phyloP scores from a whole-genome alignment of 805 yeast genomes.

The baker's yeast (Saccharomyces cerevisiae) region DNA sequence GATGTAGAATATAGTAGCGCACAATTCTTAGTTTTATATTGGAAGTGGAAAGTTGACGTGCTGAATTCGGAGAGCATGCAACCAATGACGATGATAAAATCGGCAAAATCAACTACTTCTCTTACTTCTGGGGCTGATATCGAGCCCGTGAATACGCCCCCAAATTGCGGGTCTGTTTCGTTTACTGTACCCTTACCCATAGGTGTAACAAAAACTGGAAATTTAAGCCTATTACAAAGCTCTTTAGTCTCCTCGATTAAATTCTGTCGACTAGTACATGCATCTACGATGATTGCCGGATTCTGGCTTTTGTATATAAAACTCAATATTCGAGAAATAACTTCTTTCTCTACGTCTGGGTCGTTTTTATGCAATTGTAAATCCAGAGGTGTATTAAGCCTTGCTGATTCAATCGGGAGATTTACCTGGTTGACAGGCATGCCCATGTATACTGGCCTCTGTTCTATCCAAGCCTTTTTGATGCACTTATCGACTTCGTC shows the following conservation, averaged over 20 bases:
- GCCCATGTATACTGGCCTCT: constrained; percentile 66
- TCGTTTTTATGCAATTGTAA: constrained; percentile 15
- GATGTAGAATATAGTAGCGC: constrained; percentile 51
- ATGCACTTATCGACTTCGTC: constrained; percentile 38
- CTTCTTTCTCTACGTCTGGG: constrained; percentile 26
- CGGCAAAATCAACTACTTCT: constrained; percentile 42
- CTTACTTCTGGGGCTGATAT: constrained; percentile 42
- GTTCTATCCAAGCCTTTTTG: constrained; percentile 41
- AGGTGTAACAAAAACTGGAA: constrained; percentile 46
- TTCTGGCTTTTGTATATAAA: constrained; percentile 40
- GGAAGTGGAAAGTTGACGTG: constrained; percentile 48
- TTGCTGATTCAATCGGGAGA: constrained; percentile 31
- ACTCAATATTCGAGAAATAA: constrained; percentile 38
- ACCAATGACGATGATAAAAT: constrained; percentile 59
- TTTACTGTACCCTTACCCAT: constrained; percentile 59
- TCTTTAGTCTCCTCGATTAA: constrained; percentile 33
- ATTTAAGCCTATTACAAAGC: constrained; percentile 39
- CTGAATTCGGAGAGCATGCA: constrained; percentile 50
- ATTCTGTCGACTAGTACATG: constrained; percentile 51
- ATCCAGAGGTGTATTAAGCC: constrained; percentile 30
- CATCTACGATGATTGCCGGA: constrained; percentile 59
- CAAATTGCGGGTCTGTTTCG: constrained; percentile 46
- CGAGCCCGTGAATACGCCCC: constrained; percentile 59
- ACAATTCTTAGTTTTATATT: constrained; percentile 44
- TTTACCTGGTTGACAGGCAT: constrained; percentile 57